These are phyloP conservation scores for Cucumis melo DNA, from an alignment of 306 rosid species.

Conservation along the genomic window DNA sequence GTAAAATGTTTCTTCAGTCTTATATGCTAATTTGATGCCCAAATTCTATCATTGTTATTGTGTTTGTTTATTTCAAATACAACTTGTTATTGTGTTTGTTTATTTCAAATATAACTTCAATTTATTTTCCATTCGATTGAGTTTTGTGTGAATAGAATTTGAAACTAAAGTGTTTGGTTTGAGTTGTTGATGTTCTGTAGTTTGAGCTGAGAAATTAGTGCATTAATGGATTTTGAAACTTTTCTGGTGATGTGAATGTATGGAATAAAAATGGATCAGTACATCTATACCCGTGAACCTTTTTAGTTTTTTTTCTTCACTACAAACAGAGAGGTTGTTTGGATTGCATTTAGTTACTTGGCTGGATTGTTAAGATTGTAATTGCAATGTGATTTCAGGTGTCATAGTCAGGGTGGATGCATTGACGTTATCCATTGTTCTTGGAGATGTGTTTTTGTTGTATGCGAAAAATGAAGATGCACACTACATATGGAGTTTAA, in stretches of 20 bases:
- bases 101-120: too few relatives aligned
- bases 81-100: too few relatives aligned
- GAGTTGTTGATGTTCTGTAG: background rate
- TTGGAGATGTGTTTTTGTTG: conserved; percentile 31
- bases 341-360: background rate
- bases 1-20: too few relatives aligned
- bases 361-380: background rate
- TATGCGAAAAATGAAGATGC: background rate
- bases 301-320: background rate
- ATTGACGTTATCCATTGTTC: conserved; percentile 54
- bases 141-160: background rate
- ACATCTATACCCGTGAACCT: background rate
- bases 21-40: too few relatives aligned
- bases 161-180: background rate
- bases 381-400: conserved; percentile 51
- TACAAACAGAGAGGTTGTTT: background rate
- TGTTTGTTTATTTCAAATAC: too few relatives aligned
- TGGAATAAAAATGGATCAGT: background rate
- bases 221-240: background rate
- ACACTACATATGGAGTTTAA: background rate
- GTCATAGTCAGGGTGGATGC: conserved; percentile 44
- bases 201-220: background rate
- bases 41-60: too few relatives aligned
- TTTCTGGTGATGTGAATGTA: background rate
- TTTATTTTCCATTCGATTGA: too few relatives aligned